Evolutionary conservation across 352 stramenopile species (phyloP).

Genomic region (Phytophthora syringae): DNA sequence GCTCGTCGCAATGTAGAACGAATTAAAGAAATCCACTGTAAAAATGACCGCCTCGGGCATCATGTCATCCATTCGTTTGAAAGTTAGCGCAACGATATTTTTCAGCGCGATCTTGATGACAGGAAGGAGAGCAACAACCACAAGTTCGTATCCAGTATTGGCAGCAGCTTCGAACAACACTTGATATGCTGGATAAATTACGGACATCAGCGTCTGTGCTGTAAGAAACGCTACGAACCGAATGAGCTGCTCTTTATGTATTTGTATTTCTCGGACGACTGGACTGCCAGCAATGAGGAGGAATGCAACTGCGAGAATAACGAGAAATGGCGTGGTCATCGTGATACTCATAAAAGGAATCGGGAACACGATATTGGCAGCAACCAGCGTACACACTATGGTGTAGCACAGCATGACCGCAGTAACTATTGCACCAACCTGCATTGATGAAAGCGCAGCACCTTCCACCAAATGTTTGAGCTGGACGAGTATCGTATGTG

Average conservation of each 20-base stretch:
- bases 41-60: not conserved
- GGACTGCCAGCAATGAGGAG: not conserved
- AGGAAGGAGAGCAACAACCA: slow-evolving; percentile 7
- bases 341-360: slow-evolving; percentile 26
- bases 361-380: slow-evolving; percentile 10
- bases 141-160: slow-evolving; percentile 6
- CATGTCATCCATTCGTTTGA: not conserved
- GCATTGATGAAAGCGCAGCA: slow-evolving; percentile 1
- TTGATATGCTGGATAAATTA: slow-evolving; percentile 30
- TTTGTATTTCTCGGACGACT: slow-evolving; percentile 1
- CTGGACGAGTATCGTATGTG: not conserved
- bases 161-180: slow-evolving; percentile 14
- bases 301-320: not conserved
- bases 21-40: slow-evolving; percentile 8
- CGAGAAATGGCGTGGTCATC: slow-evolving; percentile 1
- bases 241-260: slow-evolving; percentile 7
- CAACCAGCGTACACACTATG: not conserved
- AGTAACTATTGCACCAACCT: slow-evolving; percentile 1
- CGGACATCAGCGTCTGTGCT: slow-evolving; percentile 3
- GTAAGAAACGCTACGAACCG: slow-evolving; percentile 8
- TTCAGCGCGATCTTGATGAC: slow-evolving; percentile 5
- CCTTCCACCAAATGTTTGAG: slow-evolving; percentile 12
- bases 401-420: not conserved
- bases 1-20: not conserved
- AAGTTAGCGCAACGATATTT: not conserved